Evolutionary conservation across 805 yeast species (phyloP).

Genomic region (Pichia exigua): DNA sequence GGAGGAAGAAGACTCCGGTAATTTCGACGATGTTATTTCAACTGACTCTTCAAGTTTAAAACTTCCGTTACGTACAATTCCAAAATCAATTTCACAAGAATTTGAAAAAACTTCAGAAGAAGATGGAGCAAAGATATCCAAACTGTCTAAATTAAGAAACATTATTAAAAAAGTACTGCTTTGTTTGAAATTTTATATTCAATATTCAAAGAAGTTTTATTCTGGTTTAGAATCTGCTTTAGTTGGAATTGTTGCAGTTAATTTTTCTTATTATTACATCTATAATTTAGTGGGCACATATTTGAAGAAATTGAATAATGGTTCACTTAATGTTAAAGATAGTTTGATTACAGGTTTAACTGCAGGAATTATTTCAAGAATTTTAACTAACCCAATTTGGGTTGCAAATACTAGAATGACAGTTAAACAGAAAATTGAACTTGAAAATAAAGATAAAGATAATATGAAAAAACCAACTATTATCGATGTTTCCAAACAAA

Average conservation of each 20-base stretch:
- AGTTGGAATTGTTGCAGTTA: constrained; percentile 77
- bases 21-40: constrained; percentile 2
- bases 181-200: constrained; percentile 37
- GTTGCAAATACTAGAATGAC: constrained; percentile 89
- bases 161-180: constrained; percentile 30
- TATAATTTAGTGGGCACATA: constrained; percentile 54
- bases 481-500: constrained; percentile 21
- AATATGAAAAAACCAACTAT: constrained; percentile 4
- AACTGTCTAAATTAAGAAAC: background rate
- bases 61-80: constrained; percentile 4
- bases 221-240: constrained; percentile 85
- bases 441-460: constrained; percentile 13
- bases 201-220: constrained; percentile 65
- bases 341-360: constrained; percentile 72
- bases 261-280: constrained; percentile 84
- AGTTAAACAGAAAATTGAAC: constrained; percentile 31
- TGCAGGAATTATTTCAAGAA: constrained; percentile 81
- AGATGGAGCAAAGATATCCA: background rate
- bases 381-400: constrained; percentile 87
- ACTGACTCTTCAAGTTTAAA: constrained; percentile 6
- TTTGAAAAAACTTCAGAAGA: background rate
- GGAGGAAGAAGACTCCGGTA: constrained; percentile 12
- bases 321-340: constrained; percentile 50
- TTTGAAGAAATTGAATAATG: constrained; percentile 5
- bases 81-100: background rate